Percentiles rank a stretch among this genome's conserved stretches.
phyloP scores from a whole-genome alignment of 1,284 basidiomycete genomes.

The Porogramme epimiltina region DNA sequence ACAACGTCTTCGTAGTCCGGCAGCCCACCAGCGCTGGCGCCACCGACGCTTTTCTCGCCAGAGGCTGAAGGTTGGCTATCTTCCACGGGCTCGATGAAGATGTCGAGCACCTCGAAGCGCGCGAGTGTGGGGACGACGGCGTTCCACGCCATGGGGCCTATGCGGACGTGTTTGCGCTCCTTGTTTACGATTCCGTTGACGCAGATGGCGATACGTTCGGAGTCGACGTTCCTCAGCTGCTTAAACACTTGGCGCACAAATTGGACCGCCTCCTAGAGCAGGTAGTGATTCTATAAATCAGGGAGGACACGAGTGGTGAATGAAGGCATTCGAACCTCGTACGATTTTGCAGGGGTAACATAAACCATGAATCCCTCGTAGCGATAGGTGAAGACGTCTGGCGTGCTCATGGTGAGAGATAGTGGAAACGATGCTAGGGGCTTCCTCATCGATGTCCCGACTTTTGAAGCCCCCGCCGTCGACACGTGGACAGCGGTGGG shows the following conservation, averaged over 20 bases:
- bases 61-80: constrained; percentile 9
- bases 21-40: constrained; percentile 7
- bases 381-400: constrained; percentile 54
- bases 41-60: constrained; percentile 4
- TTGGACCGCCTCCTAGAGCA: constrained; percentile 53
- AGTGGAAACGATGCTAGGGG: too few species aligned
- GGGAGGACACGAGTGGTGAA: constrained; percentile 8
- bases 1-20: constrained; percentile 14
- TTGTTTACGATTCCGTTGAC: constrained; percentile 38
- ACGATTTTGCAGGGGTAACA: constrained; percentile 49
- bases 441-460: too few species aligned
- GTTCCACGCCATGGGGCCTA: constrained; percentile 60
- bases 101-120: constrained; percentile 56
- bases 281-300: too few species aligned
- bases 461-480: too few species aligned
- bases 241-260: constrained; percentile 52
- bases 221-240: constrained; percentile 41
- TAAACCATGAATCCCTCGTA: constrained; percentile 48
- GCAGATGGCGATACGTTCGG: constrained; percentile 49
- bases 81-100: constrained; percentile 36
- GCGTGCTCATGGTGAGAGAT: background rate
- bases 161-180: constrained; percentile 41
- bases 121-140: constrained; percentile 44
- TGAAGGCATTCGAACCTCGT: constrained; percentile 43
- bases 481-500: too few species aligned